Conservation (phyloP, 1,139 yeast species). For the Magnusiomyces paraingens region DNA sequence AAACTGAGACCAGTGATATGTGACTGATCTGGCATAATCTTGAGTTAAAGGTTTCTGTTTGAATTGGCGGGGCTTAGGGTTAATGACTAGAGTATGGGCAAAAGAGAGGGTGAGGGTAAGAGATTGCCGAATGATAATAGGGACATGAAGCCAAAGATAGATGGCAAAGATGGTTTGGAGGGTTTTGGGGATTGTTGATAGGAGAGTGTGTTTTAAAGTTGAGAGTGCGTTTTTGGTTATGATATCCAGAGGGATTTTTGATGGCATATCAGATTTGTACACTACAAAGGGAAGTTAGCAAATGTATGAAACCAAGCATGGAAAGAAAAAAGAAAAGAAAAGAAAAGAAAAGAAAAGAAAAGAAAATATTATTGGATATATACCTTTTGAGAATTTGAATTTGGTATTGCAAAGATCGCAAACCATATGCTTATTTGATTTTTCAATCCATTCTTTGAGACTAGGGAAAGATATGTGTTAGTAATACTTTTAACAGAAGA, state of each 20-base stretch:
- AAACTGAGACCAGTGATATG: neutral
- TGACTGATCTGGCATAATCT: neutral
- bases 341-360: too few species aligned
- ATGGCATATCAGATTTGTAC: neutral
- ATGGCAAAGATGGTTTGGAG: neutral
- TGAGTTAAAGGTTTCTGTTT: neutral
- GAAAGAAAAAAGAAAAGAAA: too few species aligned
- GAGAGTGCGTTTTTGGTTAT: neutral
- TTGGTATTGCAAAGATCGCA: constrained; percentile 89
- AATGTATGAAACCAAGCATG: too few species aligned
- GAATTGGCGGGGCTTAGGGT: neutral
- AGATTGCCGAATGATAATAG: neutral
- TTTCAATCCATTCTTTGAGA: constrained; percentile 77
- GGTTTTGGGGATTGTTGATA: neutral
- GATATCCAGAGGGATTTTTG: neutral
- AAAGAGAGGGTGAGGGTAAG: neutral
- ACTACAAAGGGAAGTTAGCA: neutral
- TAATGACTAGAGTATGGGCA: neutral
- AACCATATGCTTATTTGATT: constrained; percentile 51
- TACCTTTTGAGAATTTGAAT: constrained; percentile 65
- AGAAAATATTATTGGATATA: constrained; percentile 21
- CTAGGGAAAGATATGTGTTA: constrained; percentile 18
- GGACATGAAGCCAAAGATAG: neutral
- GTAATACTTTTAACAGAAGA: too few species aligned
- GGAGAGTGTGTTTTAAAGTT: neutral